Evolutionary conservation across 2,329 filamentous ascomycete species (phyloP).

Genomic region (Proliferodiscus dingleyae): DNA sequence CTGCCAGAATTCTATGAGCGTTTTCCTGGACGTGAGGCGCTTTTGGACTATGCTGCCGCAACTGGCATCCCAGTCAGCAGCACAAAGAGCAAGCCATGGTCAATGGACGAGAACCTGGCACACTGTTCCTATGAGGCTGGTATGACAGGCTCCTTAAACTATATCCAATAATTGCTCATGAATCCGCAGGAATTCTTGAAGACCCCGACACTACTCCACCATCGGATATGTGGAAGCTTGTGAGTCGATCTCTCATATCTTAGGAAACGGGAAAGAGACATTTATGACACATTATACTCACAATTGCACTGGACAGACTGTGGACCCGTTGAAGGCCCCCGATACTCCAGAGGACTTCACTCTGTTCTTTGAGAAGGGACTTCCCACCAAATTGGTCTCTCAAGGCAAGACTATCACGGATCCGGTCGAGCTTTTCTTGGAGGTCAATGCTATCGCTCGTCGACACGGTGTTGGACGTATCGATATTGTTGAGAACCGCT

Average conservation of each 20-base stretch:
- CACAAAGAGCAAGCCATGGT: constrained; percentile 68
- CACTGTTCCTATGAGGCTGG: constrained; percentile 80
- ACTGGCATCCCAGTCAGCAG: constrained; percentile 67
- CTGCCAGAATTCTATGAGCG: constrained; percentile 64
- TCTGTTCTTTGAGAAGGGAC: constrained; percentile 67
- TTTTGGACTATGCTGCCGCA: constrained; percentile 65
- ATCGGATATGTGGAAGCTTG: constrained; percentile 73
- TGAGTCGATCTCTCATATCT: background rate
- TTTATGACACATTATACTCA: no score
- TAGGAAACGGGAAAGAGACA: no score
- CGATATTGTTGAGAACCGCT: constrained; percentile 79
- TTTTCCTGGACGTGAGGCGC: constrained; percentile 67
- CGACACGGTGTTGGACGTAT: constrained; percentile 72
- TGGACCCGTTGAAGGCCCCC: constrained; percentile 64
- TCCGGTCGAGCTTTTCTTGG: constrained; percentile 66
- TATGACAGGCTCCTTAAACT: constrained; percentile 30
- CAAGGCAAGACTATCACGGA: constrained; percentile 60
- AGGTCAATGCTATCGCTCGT: constrained; percentile 66
- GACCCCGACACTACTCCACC: constrained; percentile 61
- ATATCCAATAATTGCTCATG: background rate
- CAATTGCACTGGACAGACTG: constrained; percentile 37
- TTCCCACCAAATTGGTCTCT: constrained; percentile 62
- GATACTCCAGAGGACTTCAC: constrained; percentile 68
- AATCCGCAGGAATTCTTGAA: constrained; percentile 46
- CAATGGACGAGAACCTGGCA: constrained; percentile 64